These are phyloP conservation scores for Tetracentron sinense DNA, from an alignment of 164 flowering plant species.

Conservation along the genomic window DNA sequence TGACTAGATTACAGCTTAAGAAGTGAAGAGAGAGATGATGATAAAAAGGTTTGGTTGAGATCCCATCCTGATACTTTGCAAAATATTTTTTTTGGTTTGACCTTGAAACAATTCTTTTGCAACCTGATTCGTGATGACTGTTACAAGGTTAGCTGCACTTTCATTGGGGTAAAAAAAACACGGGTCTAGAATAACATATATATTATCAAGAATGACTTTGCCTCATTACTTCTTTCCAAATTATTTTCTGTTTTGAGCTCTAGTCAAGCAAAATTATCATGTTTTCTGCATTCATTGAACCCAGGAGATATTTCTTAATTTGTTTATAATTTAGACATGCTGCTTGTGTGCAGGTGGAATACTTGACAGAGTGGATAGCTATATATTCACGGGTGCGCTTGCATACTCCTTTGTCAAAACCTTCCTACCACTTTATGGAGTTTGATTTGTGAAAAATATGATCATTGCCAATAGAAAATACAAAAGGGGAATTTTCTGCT, in stretches of 20 bases:
- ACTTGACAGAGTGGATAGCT: constrained; percentile 90
- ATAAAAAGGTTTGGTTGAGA: background rate
- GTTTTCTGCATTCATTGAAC: background rate
- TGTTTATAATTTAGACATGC: background rate
- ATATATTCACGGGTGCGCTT: constrained; percentile 92
- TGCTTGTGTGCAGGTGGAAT: constrained; percentile 68
- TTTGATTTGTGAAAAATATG: constrained; percentile 31
- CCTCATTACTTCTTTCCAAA: too few relatives aligned
- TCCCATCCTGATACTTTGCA: background rate
- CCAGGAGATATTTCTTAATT: background rate
- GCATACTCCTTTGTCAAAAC: constrained; percentile 86
- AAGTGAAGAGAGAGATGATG: too few relatives aligned
- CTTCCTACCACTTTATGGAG: constrained; percentile 77
- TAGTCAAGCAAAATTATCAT: too few relatives aligned
- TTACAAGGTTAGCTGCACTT: too few relatives aligned
- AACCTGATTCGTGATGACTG: background rate
- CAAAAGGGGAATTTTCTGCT: background rate
- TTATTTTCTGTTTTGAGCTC: background rate
- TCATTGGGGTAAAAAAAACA: too few relatives aligned
- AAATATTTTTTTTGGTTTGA: too few relatives aligned
- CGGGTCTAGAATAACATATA: too few relatives aligned
- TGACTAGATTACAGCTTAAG: too few relatives aligned
- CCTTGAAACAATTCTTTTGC: background rate
- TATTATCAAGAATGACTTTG: too few relatives aligned
- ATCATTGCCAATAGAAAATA: background rate